A percentile compares a stretch with the other conserved stretches of the same genome.
phyloP scores from a whole-genome alignment of 371 early-diverging fungal species.

The Syncephalastrum racemosum region DNA sequence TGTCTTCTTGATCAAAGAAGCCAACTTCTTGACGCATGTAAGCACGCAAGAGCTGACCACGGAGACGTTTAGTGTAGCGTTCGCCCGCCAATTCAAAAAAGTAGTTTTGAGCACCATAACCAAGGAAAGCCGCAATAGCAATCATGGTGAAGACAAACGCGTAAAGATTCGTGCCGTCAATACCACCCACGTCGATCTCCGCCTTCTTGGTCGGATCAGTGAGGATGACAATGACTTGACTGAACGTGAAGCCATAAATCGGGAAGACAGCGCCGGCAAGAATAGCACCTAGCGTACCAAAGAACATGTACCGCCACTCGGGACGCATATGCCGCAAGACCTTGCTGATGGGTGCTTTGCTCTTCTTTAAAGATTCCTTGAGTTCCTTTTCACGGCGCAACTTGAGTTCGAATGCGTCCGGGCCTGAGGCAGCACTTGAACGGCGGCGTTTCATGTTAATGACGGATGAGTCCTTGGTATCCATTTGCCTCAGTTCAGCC shows the following conservation, averaged over 20 bases:
- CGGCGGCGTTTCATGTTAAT: constrained; percentile 20
- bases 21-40: constrained; percentile 81
- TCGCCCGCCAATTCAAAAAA: constrained; percentile 56
- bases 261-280: constrained; percentile 64
- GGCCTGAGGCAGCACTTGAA: constrained; percentile 24
- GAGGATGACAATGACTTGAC: constrained; percentile 29
- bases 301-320: constrained; percentile 37
- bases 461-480: constrained; percentile 1
- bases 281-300: constrained; percentile 48
- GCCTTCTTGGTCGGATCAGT: constrained; percentile 16
- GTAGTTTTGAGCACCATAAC: constrained; percentile 35
- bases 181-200: constrained; percentile 29
- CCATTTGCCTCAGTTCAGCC: constrained; percentile 23
- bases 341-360: constrained; percentile 47
- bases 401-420: constrained; percentile 51
- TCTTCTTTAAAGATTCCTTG: constrained; percentile 39
- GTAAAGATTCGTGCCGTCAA: constrained; percentile 67
- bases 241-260: constrained; percentile 46
- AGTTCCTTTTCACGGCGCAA: constrained; percentile 43
- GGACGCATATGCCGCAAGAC: constrained; percentile 38
- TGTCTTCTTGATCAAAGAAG: constrained; percentile 83
- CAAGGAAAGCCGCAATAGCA: constrained; percentile 53
- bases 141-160: constrained; percentile 76
- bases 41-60: constrained; percentile 57
- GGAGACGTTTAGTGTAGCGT: constrained; percentile 60